A percentile compares a stretch with the other conserved stretches of the same genome.
Evolutionary conservation across 345 rosid genomes (phyloP).

Genomic region (Syzygium aqueum): DNA sequence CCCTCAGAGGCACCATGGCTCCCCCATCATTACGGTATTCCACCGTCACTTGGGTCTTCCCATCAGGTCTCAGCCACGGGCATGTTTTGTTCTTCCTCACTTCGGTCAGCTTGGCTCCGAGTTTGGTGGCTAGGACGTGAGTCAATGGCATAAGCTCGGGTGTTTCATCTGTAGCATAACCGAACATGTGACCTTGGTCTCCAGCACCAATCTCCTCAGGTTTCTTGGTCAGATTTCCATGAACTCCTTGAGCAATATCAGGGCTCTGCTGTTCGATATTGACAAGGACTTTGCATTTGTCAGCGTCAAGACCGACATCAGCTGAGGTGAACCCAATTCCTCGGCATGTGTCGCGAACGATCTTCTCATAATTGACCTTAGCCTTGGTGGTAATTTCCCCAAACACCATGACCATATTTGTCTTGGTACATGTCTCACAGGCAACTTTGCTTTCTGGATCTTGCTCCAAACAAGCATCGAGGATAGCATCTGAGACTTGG

Average conservation of each 20-base stretch:
- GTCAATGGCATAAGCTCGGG: constrained; percentile 19
- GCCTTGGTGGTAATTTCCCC: constrained; percentile 23
- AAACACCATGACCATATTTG: constrained; percentile 18
- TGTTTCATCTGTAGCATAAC: constrained; percentile 23
- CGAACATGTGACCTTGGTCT: constrained; percentile 22
- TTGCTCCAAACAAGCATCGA: constrained; percentile 18
- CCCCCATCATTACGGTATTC: constrained; percentile 16
- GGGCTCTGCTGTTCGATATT: constrained; percentile 19
- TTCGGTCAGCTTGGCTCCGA: constrained; percentile 14
- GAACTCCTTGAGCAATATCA: constrained; percentile 12
- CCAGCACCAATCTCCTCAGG: constrained; percentile 18
- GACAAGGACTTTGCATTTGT: constrained; percentile 16
- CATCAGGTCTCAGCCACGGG: constrained; percentile 22
- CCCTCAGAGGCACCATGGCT: constrained; percentile 18
- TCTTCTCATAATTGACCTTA: constrained; percentile 17
- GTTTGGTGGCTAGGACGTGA: constrained; percentile 17
- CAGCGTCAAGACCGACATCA: constrained; percentile 11
- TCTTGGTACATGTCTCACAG: constrained; percentile 18
- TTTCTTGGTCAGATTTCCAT: constrained; percentile 14
- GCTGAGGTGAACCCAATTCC: constrained; percentile 9
- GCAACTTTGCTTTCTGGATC: constrained; percentile 18
- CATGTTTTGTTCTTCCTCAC: constrained; percentile 17
- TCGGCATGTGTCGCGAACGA: constrained; percentile 14
- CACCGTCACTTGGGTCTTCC: constrained; percentile 21
- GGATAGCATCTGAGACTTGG: constrained; percentile 17